Base-by-base conservation (phyloP, 1,284 basidiomycete species). In the Cutaneotrichosporon cutaneum region DNA sequence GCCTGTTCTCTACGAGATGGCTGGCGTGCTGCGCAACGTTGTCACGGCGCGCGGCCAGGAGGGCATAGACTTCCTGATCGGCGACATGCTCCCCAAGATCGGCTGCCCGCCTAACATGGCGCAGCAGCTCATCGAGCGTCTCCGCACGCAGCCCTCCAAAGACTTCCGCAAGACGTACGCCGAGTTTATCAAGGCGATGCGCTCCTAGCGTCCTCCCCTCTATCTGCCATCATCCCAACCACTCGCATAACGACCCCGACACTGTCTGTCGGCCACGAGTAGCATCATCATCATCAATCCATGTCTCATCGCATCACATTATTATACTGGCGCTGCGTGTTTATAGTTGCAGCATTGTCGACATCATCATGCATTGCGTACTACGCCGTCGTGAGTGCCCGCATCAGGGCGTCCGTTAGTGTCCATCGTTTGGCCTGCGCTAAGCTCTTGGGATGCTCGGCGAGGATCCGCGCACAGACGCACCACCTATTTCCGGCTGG, bases 161-260 rank as follows among this genome's bases (percentile, higher is more conserved):
- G 82, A 82, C 51, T 96, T 97, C 82, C 86, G 90, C 71, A 93
- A 90, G 83, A 94, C 91, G 73, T 92, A 93, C 78, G 85, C 88
- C 30, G 92, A 94, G 68, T 88, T 94, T 60, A 73, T 80, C 70
- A 77, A 75, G 54, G 72, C 72, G 14, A 68, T 74, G 67, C 67
- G 69, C 50, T 64, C 69, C 44, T 73, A 62, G 18, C 51, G 10
- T n/a, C 32, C 32, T 30, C 32, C 8, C 8, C 11, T 26, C 22
- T 11, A 26, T 27, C 35, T 54, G 9, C 2, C 33, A 27, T n/a
- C 18, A 51, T 30, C 27, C 18, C 26, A 18, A 13, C 27, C 21
- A 48, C 45, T 48, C 45, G 39, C 26, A 48, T 48, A 48, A 48
- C 48, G 27, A 32, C 26, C 26, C 24, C 27, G 26, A 16, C 48